A percentile compares a stretch with the other conserved stretches of the same genome.
phyloP scores from a whole-genome alignment of 768 basidiomycete genomes.

The Phylloporus sp. region DNA sequence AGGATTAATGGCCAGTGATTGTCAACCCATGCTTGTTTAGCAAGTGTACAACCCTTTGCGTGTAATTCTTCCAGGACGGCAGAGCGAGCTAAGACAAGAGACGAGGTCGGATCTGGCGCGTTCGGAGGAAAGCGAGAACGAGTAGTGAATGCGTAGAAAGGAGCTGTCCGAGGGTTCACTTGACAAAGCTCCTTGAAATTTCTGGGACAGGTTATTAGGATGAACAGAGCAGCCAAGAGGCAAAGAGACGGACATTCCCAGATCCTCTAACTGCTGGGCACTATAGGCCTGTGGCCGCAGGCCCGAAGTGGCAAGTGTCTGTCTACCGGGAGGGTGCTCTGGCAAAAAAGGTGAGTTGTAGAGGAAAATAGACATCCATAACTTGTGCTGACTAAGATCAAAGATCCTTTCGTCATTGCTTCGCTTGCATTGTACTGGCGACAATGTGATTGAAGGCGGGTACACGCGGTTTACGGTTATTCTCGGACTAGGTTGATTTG shows the following conservation, averaged over 20 bases:
- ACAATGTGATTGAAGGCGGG: conserved; percentile 18
- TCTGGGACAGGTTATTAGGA: conserved; percentile 31
- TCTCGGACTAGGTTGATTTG: neutral
- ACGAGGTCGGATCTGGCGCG: conserved; percentile 13
- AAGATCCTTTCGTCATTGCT: conserved; percentile 26
- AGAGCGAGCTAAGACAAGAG: conserved; percentile 40
- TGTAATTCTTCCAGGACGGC: conserved; percentile 54
- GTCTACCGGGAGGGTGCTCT: conserved; percentile 37
- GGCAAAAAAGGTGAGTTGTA: neutral
- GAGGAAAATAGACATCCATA: neutral
- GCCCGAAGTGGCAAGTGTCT: conserved; percentile 44
- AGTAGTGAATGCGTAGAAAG: conserved; percentile 56
- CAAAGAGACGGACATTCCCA: conserved; percentile 46
- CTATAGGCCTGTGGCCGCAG: conserved; percentile 46
- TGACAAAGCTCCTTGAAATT: conserved; percentile 46
- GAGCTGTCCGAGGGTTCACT: conserved; percentile 51
- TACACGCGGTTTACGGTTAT: conserved; percentile 16
- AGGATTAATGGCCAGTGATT: conserved; percentile 90
- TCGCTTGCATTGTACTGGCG: conserved; percentile 5
- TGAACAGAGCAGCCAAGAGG: neutral
- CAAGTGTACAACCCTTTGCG: conserved; percentile 57
- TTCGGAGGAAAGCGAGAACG: conserved; percentile 28
- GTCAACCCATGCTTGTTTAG: conserved; percentile 76
- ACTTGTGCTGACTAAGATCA: conserved; percentile 38
- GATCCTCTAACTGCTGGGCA: conserved; percentile 38